phyloP scores from a whole-genome alignment of 164 flowering plant genomes.

The Houttuynia cordata region DNA sequence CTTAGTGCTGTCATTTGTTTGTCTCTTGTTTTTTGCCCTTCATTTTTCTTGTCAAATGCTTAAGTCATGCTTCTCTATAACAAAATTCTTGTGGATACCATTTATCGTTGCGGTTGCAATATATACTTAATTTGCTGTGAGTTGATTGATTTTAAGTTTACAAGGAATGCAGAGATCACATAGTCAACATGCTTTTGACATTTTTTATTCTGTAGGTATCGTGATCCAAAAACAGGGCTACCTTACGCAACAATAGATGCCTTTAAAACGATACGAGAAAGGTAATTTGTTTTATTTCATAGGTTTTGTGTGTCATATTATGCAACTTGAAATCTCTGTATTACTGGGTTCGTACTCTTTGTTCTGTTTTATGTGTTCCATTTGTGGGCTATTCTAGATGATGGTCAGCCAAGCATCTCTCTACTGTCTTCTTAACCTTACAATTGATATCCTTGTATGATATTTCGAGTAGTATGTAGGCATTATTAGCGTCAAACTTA shows the following conservation, averaged over 20 bases:
- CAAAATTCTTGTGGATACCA: no score
- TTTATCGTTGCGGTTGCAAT: no score
- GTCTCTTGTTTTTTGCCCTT: background rate
- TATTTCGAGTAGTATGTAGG: background rate
- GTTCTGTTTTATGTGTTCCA: no score
- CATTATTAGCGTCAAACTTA: background rate
- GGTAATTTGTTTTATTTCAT: constrained; percentile 25
- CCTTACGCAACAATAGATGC: constrained; percentile 94
- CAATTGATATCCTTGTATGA: background rate
- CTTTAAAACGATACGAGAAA: constrained; percentile 62
- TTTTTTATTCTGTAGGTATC: constrained; percentile 43
- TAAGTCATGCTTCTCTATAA: background rate
- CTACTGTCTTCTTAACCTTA: background rate
- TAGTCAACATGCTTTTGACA: background rate
- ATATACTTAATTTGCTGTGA: no score
- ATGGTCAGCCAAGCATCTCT: constrained; percentile 3
- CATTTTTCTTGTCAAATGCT: background rate
- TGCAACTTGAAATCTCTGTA: no score
- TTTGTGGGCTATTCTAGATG: background rate
- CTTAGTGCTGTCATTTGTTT: background rate
- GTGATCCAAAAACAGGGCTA: constrained; percentile 89
- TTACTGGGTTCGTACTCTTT: no score
- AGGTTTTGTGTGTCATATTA: no score
- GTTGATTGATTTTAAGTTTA: background rate
- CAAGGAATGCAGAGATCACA: background rate